A percentile compares a stretch with the other conserved stretches of the same genome.
phyloP scores from a whole-genome alignment of 1,284 basidiomycete genomes.

The Leccinum solheimii region DNA sequence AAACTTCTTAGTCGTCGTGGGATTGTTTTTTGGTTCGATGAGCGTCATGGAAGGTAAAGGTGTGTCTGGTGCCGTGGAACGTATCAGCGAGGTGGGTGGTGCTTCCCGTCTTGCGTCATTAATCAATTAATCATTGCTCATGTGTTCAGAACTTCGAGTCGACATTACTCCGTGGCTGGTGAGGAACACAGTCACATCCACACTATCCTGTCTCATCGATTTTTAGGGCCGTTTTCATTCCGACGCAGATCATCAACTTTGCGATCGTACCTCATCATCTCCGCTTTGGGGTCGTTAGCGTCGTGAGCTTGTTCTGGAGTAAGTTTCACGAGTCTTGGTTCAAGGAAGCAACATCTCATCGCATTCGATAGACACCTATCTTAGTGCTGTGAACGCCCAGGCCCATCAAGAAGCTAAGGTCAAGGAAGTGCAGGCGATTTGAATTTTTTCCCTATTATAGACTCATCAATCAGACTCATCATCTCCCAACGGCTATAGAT shows the following conservation, averaged over 20 bases:
- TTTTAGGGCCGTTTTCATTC: conserved; percentile 71
- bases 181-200: conserved; percentile 14
- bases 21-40: conserved; percentile 76
- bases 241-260: conserved; percentile 83
- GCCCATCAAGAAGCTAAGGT: conserved; percentile 1
- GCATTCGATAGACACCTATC: conserved; percentile 43
- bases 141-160: conserved; percentile 58
- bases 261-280: conserved; percentile 76
- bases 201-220: neutral
- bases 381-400: conserved; percentile 46
- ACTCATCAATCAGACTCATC: neutral
- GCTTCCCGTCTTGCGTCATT: neutral
- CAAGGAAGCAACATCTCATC: neutral
- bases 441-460: neutral
- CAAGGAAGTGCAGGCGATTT: conserved; percentile 2
- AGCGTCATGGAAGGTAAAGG: conserved; percentile 70
- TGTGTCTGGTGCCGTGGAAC: conserved; percentile 50
- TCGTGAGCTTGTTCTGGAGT: conserved; percentile 89
- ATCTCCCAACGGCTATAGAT: conserved; percentile 19
- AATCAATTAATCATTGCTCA: neutral
- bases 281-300: conserved; percentile 74
- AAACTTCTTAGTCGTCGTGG: conserved; percentile 52
- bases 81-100: conserved; percentile 53
- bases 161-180: conserved; percentile 76
- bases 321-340: conserved; percentile 34